A percentile compares a stretch with the other conserved stretches of the same genome.
These are phyloP conservation scores for Alliaria petiolata DNA, from an alignment of 345 rosid species.

Conservation along the genomic window DNA sequence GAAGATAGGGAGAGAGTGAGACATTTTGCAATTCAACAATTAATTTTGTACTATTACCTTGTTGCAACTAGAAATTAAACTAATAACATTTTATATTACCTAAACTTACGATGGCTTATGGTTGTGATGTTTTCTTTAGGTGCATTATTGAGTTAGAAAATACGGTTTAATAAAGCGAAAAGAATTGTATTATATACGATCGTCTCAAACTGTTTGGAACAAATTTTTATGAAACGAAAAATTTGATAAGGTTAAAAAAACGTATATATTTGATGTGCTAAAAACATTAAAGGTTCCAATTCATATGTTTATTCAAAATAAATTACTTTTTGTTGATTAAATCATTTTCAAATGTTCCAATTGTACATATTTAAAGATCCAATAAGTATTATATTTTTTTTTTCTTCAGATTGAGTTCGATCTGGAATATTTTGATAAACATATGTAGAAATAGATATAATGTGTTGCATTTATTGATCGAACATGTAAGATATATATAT, in stretches of 20 bases:
- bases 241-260: no score
- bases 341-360: background rate
- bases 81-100: background rate
- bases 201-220: background rate
- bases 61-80: background rate
- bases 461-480: no score
- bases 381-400: background rate
- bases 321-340: background rate
- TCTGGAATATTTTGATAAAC: slow-evolving; percentile 4
- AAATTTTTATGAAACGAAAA: background rate
- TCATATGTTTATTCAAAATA: background rate
- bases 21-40: background rate
- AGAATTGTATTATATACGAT: background rate
- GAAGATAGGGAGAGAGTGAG: background rate
- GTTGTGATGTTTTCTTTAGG: background rate
- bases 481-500: no score
- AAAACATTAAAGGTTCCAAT: background rate
- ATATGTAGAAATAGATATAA: no score
- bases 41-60: background rate
- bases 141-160: background rate
- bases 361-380: background rate
- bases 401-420: background rate
- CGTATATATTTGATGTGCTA: background rate
- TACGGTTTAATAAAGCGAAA: background rate
- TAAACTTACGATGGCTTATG: slow-evolving; percentile 7